phyloP scores from a whole-genome alignment of 768 basidiomycete genomes.

The Boletus subcaerulescens region DNA sequence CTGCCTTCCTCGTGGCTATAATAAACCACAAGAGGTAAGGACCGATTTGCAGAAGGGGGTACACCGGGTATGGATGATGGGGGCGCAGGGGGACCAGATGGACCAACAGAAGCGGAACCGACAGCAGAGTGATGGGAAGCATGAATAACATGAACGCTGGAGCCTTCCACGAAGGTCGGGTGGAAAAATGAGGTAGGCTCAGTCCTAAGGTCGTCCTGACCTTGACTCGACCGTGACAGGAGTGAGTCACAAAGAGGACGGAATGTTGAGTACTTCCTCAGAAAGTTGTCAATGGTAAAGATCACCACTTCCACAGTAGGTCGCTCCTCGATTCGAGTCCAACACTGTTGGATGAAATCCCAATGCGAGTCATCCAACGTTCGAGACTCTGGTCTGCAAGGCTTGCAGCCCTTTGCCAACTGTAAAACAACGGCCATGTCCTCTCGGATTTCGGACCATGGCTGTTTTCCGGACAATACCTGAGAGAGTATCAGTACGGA shows the following conservation, averaged over 20 bases:
- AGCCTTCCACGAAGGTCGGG: too few species aligned
- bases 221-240: not conserved
- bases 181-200: too few species aligned
- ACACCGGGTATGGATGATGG: slow-evolving; percentile 30
- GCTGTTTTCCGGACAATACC: not conserved
- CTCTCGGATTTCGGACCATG: too few species aligned
- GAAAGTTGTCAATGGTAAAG: not conserved
- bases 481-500: not conserved
- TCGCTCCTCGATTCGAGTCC: not conserved
- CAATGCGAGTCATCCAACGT: not conserved
- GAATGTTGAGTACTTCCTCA: not conserved
- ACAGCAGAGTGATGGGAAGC: slow-evolving; percentile 24
- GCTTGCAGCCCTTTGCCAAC: not conserved
- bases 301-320: not conserved
- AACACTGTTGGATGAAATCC: not conserved
- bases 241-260: not conserved
- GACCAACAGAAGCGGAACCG: slow-evolving; percentile 33
- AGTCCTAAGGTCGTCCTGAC: too few species aligned
- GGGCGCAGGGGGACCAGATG: slow-evolving; percentile 33
- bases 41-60: slow-evolving; percentile 25
- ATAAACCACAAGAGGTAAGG: slow-evolving; percentile 35
- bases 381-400: not conserved
- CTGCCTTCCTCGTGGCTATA: slow-evolving; percentile 38
- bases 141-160: too few species aligned
- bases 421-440: not conserved